phyloP scores from a whole-genome alignment of 495 filamentous ascomycete species.

The Daldinia caldariorum region DNA sequence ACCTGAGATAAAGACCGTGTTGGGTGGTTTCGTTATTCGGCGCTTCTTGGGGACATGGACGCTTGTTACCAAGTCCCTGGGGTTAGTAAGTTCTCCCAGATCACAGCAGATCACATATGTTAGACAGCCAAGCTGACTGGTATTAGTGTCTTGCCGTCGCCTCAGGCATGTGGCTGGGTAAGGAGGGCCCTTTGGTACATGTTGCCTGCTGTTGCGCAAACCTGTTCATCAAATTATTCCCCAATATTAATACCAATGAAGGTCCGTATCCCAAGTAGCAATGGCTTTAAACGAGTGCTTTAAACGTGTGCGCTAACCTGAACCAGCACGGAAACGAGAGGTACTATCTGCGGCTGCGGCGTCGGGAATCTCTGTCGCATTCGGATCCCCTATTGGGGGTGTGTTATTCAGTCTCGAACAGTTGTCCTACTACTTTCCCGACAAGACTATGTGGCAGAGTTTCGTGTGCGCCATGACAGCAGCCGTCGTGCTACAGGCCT shows the following conservation, averaged over 20 bases:
- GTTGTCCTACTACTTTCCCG: conserved; percentile 97
- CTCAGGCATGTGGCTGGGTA: conserved; percentile 97
- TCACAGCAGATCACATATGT: conserved; percentile 1
- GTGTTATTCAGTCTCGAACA: conserved; percentile 96
- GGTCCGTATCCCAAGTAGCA: conserved; percentile 57
- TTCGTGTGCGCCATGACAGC: conserved; percentile 99
- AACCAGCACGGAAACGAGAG: conserved; percentile 87
- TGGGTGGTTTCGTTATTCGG: conserved; percentile 93
- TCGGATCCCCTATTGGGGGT: conserved; percentile 94
- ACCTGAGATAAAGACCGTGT: conserved; percentile 95
- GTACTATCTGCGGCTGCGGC: conserved; percentile 94
- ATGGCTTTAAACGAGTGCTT: background rate
- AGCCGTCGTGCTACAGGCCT: conserved; percentile 88
- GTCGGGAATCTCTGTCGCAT: conserved; percentile 95
- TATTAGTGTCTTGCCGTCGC: conserved; percentile 87
- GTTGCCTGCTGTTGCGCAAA: conserved; percentile 98
- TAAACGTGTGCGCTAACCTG: conserved; percentile 30
- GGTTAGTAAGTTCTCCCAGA: conserved; percentile 75
- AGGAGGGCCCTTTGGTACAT: conserved; percentile 96
- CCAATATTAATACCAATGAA: conserved; percentile 87
- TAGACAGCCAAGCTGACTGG: conserved; percentile 38
- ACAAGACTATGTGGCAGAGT: conserved; percentile 99
- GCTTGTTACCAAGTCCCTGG: conserved; percentile 87
- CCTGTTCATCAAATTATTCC: conserved; percentile 90
- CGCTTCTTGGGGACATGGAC: conserved; percentile 96